Evolutionary conservation across 2,329 filamentous ascomycete species (phyloP).

Genomic region (Furcasterigmium sp.): DNA sequence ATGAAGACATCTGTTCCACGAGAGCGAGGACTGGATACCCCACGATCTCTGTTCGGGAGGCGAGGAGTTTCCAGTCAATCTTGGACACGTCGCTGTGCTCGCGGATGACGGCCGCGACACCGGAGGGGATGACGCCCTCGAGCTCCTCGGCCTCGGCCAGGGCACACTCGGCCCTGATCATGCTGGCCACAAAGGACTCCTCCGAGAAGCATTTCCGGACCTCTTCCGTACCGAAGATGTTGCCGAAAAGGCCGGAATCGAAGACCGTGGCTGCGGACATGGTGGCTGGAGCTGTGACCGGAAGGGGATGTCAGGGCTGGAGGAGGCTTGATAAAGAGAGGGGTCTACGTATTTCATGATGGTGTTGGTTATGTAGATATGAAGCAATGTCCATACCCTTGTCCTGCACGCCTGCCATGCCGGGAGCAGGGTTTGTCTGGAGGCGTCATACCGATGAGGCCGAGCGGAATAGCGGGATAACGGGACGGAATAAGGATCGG

Average conservation of each 20-base stretch:
- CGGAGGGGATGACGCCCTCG: slow-evolving; percentile 38
- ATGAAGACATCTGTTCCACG: slow-evolving; percentile 38
- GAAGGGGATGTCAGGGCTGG: background rate
- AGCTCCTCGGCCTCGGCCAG: slow-evolving; percentile 44
- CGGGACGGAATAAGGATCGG: too few relatives aligned
- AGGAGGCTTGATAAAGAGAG: too few relatives aligned
- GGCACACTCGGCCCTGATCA: slow-evolving; percentile 46
- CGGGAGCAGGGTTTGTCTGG: too few relatives aligned
- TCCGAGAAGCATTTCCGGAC: slow-evolving; percentile 46
- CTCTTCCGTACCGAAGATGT: slow-evolving; percentile 45
- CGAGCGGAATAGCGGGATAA: too few relatives aligned
- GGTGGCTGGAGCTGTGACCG: too few relatives aligned
- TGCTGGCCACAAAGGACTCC: slow-evolving; percentile 39
- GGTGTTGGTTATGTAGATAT: too few relatives aligned
- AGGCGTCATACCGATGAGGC: too few relatives aligned
- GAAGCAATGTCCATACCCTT: too few relatives aligned
- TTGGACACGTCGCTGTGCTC: slow-evolving; percentile 18
- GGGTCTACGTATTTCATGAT: too few relatives aligned
- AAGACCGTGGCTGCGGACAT: slow-evolving; percentile 24
- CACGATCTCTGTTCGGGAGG: slow-evolving; percentile 47
- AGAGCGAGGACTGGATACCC: slow-evolving; percentile 49
- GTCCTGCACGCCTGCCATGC: too few relatives aligned
- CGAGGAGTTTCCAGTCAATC: slow-evolving; percentile 22
- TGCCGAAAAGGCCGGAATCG: slow-evolving; percentile 45
- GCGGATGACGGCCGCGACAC: slow-evolving; percentile 28